Conservation (phyloP, 208 protist species). For the Vickermania spadyakhi region DNA sequence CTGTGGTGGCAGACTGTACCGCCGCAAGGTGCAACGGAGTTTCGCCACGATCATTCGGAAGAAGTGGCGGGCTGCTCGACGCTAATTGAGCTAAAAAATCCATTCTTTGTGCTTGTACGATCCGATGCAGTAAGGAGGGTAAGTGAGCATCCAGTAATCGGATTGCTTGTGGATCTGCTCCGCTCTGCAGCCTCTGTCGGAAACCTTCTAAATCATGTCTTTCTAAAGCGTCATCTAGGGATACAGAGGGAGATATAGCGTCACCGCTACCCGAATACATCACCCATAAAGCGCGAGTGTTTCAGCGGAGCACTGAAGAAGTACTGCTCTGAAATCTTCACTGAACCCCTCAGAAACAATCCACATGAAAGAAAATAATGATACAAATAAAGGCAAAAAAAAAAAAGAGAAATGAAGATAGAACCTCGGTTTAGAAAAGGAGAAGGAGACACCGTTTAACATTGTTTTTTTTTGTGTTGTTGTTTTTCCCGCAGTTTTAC, state of each 20-base stretch:
- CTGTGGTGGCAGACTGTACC: constrained; percentile 9
- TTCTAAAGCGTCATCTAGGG: background rate
- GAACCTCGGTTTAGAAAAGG: too few species aligned
- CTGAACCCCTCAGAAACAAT: too few species aligned
- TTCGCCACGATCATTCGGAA: constrained; percentile 22
- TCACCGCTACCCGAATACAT: background rate
- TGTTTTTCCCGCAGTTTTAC: too few species aligned
- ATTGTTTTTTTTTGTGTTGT: too few species aligned
- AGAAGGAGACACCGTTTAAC: too few species aligned
- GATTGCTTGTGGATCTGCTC: constrained; percentile 2
- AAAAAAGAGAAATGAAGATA: too few species aligned
- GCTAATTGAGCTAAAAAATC: constrained; percentile 33
- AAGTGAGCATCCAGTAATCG: background rate
- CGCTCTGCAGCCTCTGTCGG: constrained; percentile 7
- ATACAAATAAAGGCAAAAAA: too few species aligned
- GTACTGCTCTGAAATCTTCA: too few species aligned
- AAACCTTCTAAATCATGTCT: constrained; percentile 7
- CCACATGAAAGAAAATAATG: too few species aligned
- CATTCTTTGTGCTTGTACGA: constrained; percentile 16
- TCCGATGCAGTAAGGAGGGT: constrained; percentile 27
- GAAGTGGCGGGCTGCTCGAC: constrained; percentile 8
- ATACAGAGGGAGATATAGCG: background rate
- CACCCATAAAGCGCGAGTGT: too few species aligned
- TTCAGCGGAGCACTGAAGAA: too few species aligned
- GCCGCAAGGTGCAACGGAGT: constrained; percentile 44